phyloP scores from a whole-genome alignment of 2,329 filamentous ascomycete species.

The Diplocarpon mali region DNA sequence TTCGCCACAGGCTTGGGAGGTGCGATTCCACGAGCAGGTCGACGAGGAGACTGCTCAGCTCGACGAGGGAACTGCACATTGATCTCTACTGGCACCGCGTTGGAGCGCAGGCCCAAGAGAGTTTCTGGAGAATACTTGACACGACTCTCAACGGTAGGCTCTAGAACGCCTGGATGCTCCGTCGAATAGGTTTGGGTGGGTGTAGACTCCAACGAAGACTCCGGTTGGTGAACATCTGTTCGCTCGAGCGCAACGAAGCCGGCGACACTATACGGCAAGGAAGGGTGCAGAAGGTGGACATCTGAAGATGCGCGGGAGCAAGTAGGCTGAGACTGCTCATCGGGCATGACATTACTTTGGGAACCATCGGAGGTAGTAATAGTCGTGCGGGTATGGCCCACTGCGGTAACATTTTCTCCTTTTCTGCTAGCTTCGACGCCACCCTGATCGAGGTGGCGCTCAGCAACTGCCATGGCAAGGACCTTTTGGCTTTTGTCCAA shows the following conservation, averaged over 20 bases:
- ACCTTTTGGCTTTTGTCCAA: background rate
- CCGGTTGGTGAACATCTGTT: background rate
- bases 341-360: too few relatives aligned
- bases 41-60: background rate
- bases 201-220: background rate
- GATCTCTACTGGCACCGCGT: slow-evolving; percentile 1
- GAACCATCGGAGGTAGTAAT: too few relatives aligned
- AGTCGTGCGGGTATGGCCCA: too few relatives aligned
- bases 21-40: background rate
- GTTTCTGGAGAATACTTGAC: slow-evolving; percentile 1
- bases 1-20: background rate
- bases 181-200: too few relatives aligned
- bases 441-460: background rate
- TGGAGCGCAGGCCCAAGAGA: background rate
- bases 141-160: background rate
- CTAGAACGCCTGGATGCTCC: too few relatives aligned
- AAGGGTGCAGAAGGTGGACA: too few relatives aligned
- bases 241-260: too few relatives aligned
- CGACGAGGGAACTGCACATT: background rate
- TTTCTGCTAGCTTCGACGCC: too few relatives aligned
- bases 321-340: too few relatives aligned
- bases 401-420: too few relatives aligned
- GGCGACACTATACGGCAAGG: too few relatives aligned
- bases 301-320: too few relatives aligned
- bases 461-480: background rate